phyloP scores from a whole-genome alignment of 805 yeast species.

The Nakazawaea peltata region DNA sequence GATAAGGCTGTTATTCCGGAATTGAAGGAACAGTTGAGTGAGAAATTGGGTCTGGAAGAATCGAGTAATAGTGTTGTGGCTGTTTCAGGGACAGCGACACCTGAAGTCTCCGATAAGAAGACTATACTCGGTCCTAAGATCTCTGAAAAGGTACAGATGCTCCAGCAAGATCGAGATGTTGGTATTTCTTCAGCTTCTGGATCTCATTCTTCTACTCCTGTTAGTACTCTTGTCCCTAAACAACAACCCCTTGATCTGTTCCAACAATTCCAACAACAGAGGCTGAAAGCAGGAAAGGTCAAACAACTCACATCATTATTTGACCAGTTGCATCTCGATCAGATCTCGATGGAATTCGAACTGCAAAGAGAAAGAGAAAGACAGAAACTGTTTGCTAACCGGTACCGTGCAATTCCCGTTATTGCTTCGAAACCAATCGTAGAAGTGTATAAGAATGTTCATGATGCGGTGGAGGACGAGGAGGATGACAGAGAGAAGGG shows the following conservation, averaged over 20 bases:
- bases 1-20: constrained; percentile 6
- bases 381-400: constrained; percentile 44
- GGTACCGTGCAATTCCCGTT: constrained; percentile 63
- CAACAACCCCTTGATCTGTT: background rate
- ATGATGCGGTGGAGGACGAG: constrained; percentile 72
- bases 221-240: background rate
- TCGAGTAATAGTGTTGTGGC: constrained; percentile 13
- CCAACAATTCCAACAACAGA: background rate
- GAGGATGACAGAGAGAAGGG: constrained; percentile 23
- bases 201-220: background rate
- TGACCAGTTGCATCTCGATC: constrained; percentile 72
- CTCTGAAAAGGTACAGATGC: constrained; percentile 11
- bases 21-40: constrained; percentile 13
- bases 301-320: constrained; percentile 58
- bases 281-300: constrained; percentile 33
- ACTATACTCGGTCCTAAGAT: constrained; percentile 7
- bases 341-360: constrained; percentile 78
- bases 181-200: no score
- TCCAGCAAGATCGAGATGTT: constrained; percentile 7
- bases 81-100: constrained; percentile 6
- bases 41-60: constrained; percentile 7
- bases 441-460: constrained; percentile 80
- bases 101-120: constrained; percentile 1
- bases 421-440: constrained; percentile 79
- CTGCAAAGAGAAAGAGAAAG: constrained; percentile 78